Evolutionary conservation across 768 basidiomycete genomes (phyloP), one percentile per base, ranked within the genome.

Genomic region (Termitomyces sp.): DNA sequence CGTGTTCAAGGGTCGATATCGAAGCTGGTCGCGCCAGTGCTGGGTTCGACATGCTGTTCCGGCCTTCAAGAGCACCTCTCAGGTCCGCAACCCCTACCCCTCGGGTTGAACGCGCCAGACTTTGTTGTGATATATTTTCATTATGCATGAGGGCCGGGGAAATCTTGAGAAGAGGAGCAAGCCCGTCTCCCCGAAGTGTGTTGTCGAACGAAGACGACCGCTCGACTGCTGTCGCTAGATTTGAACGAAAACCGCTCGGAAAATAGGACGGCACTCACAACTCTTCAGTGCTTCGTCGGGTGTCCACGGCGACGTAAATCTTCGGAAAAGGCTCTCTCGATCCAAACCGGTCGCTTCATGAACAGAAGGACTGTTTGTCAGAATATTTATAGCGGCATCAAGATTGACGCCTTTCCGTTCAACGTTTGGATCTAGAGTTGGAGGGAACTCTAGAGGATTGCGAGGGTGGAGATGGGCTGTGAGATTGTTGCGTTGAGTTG

Each of bases 71-170:
- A 4, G 94, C 94, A 63, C 94, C 93, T 54, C 93, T 80, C 33
- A 97, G 78, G 67, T 95, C 93, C 1, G 84, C 86, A 24, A 96
- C 93, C 24, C 94, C 94, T 16, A 96, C 85, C 0, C 88, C 87
- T 58, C 88, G 81, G 3, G 83, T 83, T 3, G 90, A 89, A 56
- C 90, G 82, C 20, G 88, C 82, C 56, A 96, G 72, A 66, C 91
- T 93, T 67, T 91, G 90, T 56, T 93, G 76, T 6, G 94, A 96
- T 35, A 92, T 76, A 68, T 96, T 96, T 65, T 94, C 90, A 53
- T 91, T 90, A 62, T 90, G 87, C 91, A 94, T 96, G 60, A 96
- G 75, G 16, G 88, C 86, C 35, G 91, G 91, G 5, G 91, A 88
- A 35, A 94, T 83, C 67, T 85, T 90, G 54, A 92, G 79, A 44